These are phyloP conservation scores for Benincasa hispida DNA, from an alignment of 306 rosid species.

Conservation along the genomic window DNA sequence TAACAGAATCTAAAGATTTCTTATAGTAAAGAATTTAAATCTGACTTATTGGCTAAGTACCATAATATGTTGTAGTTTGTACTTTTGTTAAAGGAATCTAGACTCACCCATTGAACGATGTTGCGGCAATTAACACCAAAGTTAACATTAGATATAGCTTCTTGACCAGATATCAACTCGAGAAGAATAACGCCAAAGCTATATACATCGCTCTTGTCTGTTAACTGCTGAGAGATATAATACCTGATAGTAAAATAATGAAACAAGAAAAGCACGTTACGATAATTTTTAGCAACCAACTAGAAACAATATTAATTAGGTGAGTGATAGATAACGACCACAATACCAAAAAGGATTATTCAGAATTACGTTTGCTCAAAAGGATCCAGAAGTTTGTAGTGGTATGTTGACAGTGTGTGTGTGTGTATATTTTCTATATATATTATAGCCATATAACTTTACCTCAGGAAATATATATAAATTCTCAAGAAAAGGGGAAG, in stretches of 20 bases:
- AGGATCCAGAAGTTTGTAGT: neutral
- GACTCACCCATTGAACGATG: constrained; percentile 94
- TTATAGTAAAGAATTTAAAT: too few species aligned
- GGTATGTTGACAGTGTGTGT: too few species aligned
- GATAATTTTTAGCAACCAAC: neutral
- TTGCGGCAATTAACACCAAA: constrained; percentile 88
- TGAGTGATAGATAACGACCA: neutral
- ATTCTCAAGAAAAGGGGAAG: neutral
- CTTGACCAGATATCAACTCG: constrained; percentile 95
- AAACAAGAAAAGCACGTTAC: neutral
- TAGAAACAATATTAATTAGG: neutral
- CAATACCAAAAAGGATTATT: neutral
- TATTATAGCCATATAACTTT: neutral
- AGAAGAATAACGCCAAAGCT: constrained; percentile 98
- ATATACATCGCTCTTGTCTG: constrained; percentile 93
- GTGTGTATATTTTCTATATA: too few species aligned
- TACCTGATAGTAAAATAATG: constrained; percentile 40
- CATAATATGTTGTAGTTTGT: neutral
- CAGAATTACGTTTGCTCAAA: neutral
- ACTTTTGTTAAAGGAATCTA: neutral
- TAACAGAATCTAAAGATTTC: neutral
- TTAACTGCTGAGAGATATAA: constrained; percentile 89
- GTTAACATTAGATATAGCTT: constrained; percentile 88
- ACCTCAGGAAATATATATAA: neutral
- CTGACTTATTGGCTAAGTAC: neutral